phyloP scores from a whole-genome alignment of 805 yeast species.

The Candida golubevii region DNA sequence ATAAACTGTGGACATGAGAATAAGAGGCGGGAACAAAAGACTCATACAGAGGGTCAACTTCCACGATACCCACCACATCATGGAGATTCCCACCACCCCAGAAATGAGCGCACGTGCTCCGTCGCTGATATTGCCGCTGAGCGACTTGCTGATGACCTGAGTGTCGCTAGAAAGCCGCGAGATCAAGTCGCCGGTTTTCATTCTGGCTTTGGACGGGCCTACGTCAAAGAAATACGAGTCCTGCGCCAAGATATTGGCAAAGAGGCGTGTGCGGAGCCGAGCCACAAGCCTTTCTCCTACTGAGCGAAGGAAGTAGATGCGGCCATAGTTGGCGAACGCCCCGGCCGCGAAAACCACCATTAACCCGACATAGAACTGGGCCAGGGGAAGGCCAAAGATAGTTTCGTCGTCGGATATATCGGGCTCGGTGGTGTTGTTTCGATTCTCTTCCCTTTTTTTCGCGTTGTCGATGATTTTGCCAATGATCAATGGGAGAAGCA shows the following conservation, averaged over 20 bases:
- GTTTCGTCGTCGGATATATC: neutral
- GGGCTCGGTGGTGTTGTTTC: slow-evolving; percentile 15
- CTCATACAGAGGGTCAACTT: slow-evolving; percentile 80
- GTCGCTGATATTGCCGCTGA: slow-evolving; percentile 86
- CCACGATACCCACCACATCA: slow-evolving; percentile 88
- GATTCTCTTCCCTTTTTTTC: slow-evolving; percentile 20
- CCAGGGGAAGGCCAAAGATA: slow-evolving; percentile 54
- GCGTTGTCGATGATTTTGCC: slow-evolving; percentile 84
- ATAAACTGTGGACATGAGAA: slow-evolving; percentile 73
- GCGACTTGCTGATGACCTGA: slow-evolving; percentile 77
- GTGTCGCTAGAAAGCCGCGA: slow-evolving; percentile 87
- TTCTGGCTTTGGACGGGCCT: slow-evolving; percentile 45
- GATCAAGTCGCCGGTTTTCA: slow-evolving; percentile 85
- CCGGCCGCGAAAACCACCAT: slow-evolving; percentile 66
- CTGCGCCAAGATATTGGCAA: slow-evolving; percentile 73
- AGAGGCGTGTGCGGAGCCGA: slow-evolving; percentile 69
- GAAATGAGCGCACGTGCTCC: slow-evolving; percentile 83
- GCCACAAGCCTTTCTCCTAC: slow-evolving; percentile 89
- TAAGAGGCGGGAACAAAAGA: slow-evolving; percentile 76
- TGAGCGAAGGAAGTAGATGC: slow-evolving; percentile 68
- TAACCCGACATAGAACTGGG: slow-evolving; percentile 60
- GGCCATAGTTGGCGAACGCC: slow-evolving; percentile 72
- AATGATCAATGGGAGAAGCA: slow-evolving; percentile 77
- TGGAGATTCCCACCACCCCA: slow-evolving; percentile 80
- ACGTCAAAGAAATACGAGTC: slow-evolving; percentile 88